Evolutionary conservation across 2,329 filamentous ascomycete species (phyloP).

Genomic region (Pseudonectria foliicola): DNA sequence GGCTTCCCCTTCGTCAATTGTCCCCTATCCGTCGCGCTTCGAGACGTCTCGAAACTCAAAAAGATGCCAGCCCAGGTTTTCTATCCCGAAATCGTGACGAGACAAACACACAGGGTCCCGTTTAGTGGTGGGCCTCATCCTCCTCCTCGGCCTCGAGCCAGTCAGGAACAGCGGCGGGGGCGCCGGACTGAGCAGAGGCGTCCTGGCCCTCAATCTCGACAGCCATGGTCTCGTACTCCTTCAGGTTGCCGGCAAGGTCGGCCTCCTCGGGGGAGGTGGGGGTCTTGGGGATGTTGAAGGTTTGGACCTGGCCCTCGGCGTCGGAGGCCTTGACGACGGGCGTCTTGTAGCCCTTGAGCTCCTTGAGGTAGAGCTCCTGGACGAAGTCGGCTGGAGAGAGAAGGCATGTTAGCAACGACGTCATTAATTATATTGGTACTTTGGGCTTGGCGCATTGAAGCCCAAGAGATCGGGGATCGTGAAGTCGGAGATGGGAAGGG

Average conservation of each 20-base stretch:
- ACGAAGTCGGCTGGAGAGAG: conserved; percentile 75
- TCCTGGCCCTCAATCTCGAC: conserved; percentile 92
- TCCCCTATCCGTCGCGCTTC: conserved; percentile 6
- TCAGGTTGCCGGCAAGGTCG: conserved; percentile 84
- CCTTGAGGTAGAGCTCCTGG: conserved; percentile 94
- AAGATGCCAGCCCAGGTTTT: conserved; percentile 4
- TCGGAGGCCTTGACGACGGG: conserved; percentile 77
- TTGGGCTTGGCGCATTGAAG: background rate
- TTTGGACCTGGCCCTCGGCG: conserved; percentile 83
- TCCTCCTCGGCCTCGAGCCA: conserved; percentile 83
- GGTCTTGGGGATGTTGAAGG: conserved; percentile 71
- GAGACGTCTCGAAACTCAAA: background rate
- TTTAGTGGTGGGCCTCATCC: conserved; percentile 46
- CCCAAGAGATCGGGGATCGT: background rate
- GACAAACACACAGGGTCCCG: conserved; percentile 1
- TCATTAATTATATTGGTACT: background rate
- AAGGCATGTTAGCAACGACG: conserved; percentile 20
- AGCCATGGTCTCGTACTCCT: conserved; percentile 88
- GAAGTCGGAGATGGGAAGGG: too few relatives aligned
- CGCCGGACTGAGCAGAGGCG: conserved; percentile 51
- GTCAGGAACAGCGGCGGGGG: conserved; percentile 52
- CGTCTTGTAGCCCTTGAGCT: conserved; percentile 93
- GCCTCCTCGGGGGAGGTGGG: conserved; percentile 88
- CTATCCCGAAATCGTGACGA: conserved; percentile 2
- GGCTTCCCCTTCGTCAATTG: conserved; percentile 11